A percentile compares a stretch with the other conserved stretches of the same genome.
phyloP scores from a whole-genome alignment of 352 stramenopile species.

The Phytophthora palmivora region DNA sequence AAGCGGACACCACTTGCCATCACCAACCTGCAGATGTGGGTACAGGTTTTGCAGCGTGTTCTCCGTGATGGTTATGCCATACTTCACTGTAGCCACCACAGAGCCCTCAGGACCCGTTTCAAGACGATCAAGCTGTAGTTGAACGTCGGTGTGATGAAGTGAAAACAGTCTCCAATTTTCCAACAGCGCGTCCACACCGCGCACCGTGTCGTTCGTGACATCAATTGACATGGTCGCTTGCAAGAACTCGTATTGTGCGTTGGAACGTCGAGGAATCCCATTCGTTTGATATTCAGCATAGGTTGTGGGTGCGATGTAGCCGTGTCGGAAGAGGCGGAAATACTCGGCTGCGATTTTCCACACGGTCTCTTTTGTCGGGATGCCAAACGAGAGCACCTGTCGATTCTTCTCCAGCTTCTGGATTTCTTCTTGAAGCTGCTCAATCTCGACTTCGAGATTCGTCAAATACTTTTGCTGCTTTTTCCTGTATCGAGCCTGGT shows the following conservation, averaged over 20 bases:
- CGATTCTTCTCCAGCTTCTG: constrained; percentile 31
- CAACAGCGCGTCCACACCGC: constrained; percentile 18
- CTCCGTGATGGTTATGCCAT: constrained; percentile 18
- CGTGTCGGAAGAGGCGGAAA: constrained; percentile 32
- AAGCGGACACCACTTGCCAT: constrained; percentile 4
- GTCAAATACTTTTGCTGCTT: constrained; percentile 28
- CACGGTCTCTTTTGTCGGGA: constrained; percentile 5
- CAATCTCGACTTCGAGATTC: constrained; percentile 27
- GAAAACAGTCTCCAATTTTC: constrained; percentile 26
- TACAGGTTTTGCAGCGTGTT: constrained; percentile 28
- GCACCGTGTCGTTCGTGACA: constrained; percentile 4
- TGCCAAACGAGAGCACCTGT: constrained; percentile 2
- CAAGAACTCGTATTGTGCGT: constrained; percentile 25
- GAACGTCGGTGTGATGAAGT: constrained; percentile 16
- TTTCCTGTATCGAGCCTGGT: constrained; percentile 47
- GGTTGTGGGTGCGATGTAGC: constrained; percentile 5
- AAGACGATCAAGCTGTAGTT: constrained; percentile 22
- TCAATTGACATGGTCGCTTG: constrained; percentile 15
- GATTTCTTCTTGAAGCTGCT: constrained; percentile 31
- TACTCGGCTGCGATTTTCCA: constrained; percentile 18
- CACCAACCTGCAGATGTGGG: constrained; percentile 13
- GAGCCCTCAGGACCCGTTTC: constrained; percentile 4
- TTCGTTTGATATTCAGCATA: neutral
- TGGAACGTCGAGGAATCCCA: neutral
- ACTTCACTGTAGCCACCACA: constrained; percentile 2